Percentiles rank a stretch among this genome's conserved stretches.
phyloP scores from a whole-genome alignment of 208 protist species.

The Trichomonas gallinae region DNA sequence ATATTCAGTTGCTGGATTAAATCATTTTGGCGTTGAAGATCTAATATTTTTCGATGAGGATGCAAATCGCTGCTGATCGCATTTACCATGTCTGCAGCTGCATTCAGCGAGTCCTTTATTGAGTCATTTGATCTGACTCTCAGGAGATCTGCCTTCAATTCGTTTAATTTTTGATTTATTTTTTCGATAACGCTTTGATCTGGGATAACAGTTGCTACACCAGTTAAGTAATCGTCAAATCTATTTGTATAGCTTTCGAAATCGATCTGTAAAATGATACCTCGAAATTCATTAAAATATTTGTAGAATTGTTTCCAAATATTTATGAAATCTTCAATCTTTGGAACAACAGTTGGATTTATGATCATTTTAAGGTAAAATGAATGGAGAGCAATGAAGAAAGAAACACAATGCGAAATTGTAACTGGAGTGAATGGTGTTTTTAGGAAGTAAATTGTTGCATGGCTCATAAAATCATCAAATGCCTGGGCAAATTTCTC shows the following conservation, averaged over 20 bases:
- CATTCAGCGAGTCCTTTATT: neutral
- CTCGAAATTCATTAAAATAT: neutral
- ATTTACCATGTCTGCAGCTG: neutral
- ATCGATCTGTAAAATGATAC: neutral
- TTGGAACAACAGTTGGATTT: neutral
- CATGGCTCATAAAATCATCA: neutral
- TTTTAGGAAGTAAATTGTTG: neutral
- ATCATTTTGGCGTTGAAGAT: neutral
- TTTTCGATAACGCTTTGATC: neutral
- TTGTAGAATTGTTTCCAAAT: neutral
- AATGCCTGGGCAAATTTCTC: neutral
- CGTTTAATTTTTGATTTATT: neutral
- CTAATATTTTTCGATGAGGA: neutral
- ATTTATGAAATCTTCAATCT: neutral
- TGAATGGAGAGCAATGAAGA: neutral
- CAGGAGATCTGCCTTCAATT: neutral
- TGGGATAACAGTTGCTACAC: neutral
- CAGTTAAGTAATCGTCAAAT: neutral
- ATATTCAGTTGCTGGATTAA: neutral
- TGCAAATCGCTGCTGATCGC: neutral
- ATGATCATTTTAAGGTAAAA: neutral
- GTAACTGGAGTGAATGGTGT: neutral
- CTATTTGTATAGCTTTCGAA: neutral
- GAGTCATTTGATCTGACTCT: neutral
- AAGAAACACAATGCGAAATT: neutral